Percentiles rank a stretch among this genome's conserved stretches.
Conservation (phyloP, 192 early-diverging fungal species). For the Coemansia sp. region DNA sequence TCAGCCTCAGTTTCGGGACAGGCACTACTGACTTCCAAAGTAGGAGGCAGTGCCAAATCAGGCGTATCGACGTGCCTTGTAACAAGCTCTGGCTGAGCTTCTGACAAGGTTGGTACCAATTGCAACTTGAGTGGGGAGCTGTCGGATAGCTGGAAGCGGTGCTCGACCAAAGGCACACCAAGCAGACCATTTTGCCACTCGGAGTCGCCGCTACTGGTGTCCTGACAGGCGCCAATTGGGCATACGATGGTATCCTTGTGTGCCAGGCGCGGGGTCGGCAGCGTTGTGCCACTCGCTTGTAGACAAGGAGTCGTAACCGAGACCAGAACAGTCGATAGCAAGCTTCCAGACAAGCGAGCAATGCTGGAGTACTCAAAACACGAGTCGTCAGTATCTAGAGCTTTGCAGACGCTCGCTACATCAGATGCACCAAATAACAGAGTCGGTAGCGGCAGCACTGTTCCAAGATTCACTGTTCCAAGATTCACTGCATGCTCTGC, state of each 20-base stretch:
- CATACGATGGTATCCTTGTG: neutral
- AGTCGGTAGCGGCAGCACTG: neutral
- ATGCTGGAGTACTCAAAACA: neutral
- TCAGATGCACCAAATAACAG: neutral
- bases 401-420: slow-evolving; percentile 1
- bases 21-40: neutral
- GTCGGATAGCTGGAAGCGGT: neutral
- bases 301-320: neutral
- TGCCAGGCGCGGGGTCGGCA: neutral
- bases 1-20: neutral
- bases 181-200: neutral
- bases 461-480: neutral
- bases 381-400: neutral
- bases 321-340: neutral
- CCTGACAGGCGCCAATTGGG: neutral
- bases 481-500: neutral
- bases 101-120: neutral
- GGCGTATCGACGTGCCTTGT: slow-evolving; percentile 1
- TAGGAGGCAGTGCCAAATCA: neutral
- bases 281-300: neutral
- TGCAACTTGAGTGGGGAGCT: neutral
- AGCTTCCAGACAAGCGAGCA: neutral
- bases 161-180: neutral
- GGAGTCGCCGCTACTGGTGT: neutral
- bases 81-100: neutral